Evolutionary conservation across 176 grass and related monocot species (phyloP).

Genomic region (Luzula sylvatica): DNA sequence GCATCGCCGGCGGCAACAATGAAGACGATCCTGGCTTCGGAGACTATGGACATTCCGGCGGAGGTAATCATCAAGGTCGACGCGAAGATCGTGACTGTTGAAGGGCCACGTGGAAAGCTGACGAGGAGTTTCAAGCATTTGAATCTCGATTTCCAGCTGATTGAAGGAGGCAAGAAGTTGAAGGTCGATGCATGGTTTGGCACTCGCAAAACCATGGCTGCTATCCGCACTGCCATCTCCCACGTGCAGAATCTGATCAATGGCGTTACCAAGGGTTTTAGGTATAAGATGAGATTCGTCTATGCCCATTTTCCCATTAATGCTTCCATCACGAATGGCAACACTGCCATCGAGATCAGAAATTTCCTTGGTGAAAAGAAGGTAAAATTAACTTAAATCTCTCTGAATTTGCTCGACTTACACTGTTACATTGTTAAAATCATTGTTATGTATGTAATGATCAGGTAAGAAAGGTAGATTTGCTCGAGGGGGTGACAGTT

Average conservation of each 20-base stretch:
- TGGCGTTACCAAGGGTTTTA: conserved; percentile 69
- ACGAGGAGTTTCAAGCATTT: conserved; percentile 90
- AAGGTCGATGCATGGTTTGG: conserved; percentile 96
- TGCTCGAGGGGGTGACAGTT: conserved; percentile 73
- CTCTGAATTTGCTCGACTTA: no score
- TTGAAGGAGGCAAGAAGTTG: conserved; percentile 58
- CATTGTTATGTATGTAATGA: no score
- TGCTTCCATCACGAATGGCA: conserved; percentile 62
- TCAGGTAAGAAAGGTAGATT: conserved; percentile 16
- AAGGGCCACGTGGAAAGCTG: conserved; percentile 67
- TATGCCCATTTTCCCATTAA: conserved; percentile 96
- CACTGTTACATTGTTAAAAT: no score
- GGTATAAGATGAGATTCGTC: conserved; percentile 88
- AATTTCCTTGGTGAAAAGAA: conserved; percentile 95
- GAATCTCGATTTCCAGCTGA: conserved; percentile 91
- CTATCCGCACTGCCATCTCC: conserved; percentile 88
- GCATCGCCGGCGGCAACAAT: conserved; percentile 22
- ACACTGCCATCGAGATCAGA: conserved; percentile 65
- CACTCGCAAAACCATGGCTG: conserved; percentile 75
- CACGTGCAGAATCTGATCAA: conserved; percentile 92
- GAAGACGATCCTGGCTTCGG: conserved; percentile 82
- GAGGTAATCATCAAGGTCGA: conserved; percentile 53
- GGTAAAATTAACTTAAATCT: conserved; percentile 19
- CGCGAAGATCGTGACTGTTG: conserved; percentile 58
- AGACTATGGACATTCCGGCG: conserved; percentile 81